Evolutionary conservation across 2,329 filamentous ascomycete species (phyloP).

Genomic region (Cercospora citrullina): DNA sequence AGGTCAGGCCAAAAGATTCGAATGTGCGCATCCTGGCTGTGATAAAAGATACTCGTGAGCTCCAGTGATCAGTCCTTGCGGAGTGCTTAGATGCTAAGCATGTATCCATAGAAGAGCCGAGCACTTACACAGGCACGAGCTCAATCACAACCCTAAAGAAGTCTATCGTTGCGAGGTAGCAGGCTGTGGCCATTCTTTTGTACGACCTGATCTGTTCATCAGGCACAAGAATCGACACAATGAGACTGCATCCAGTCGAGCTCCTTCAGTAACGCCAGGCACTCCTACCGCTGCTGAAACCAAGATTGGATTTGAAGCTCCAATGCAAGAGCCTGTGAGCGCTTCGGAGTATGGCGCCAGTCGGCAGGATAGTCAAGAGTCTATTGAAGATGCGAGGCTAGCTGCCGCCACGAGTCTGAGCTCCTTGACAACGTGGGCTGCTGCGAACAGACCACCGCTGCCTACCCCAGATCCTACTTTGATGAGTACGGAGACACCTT

Average conservation of each 20-base stretch:
- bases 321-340: not conserved
- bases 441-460: constrained; percentile 6
- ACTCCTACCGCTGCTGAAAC: not conserved
- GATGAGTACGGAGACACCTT: not conserved
- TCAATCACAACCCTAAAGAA: constrained; percentile 91
- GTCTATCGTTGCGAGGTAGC: constrained; percentile 89
- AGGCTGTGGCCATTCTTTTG: constrained; percentile 86
- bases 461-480: constrained; percentile 15
- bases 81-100: not conserved
- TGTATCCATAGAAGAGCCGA: constrained; percentile 62
- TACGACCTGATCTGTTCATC: constrained; percentile 84
- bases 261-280: not conserved
- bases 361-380: not conserved
- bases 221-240: constrained; percentile 51
- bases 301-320: not conserved
- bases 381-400: constrained; percentile 63
- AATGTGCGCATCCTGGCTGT: constrained; percentile 77
- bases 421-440: constrained; percentile 10
- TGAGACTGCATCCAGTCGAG: constrained; percentile 10
- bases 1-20: constrained; percentile 67
- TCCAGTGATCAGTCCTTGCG: not conserved
- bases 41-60: constrained; percentile 81
- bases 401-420: constrained; percentile 63
- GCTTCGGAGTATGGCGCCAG: not conserved
- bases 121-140: constrained; percentile 88